Evolutionary conservation across 73 alveolate genomes (phyloP).

Genomic region (Paramecium biaurelia): DNA sequence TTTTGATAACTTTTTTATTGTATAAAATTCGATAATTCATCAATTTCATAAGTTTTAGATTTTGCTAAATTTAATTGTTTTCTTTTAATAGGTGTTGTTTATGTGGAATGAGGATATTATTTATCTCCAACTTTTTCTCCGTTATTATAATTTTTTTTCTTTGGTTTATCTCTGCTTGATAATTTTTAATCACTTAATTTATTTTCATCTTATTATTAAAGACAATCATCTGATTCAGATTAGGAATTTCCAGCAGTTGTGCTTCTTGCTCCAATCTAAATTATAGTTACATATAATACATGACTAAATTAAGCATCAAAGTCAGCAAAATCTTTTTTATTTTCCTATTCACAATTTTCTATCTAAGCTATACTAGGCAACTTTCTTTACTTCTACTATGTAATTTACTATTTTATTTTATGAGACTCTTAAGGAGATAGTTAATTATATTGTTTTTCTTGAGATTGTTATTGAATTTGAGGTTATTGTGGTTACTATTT

Average conservation of each 20-base stretch:
- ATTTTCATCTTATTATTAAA: neutral
- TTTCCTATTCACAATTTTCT: neutral
- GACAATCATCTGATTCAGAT: slow-evolving; percentile 16
- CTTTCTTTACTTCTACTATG: neutral
- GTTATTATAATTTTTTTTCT: neutral
- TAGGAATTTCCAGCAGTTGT: slow-evolving; percentile 17
- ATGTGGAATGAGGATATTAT: slow-evolving; percentile 14
- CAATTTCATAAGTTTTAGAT: neutral
- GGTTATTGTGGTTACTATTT: neutral
- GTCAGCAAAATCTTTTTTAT: neutral
- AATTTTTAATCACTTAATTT: neutral
- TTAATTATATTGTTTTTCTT: neutral
- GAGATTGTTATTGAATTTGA: neutral
- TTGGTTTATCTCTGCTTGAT: neutral
- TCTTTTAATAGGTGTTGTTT: slow-evolving; percentile 10
- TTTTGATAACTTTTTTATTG: neutral
- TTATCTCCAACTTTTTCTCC: neutral
- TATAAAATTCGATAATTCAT: neutral
- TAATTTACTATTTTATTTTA: neutral
- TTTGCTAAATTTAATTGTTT: neutral
- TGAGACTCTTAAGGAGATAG: neutral
- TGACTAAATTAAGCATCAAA: slow-evolving; percentile 12
- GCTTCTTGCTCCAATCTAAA: neutral
- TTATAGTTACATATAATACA: neutral
- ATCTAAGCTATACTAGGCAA: neutral